A percentile compares a stretch with the other conserved stretches of the same genome.
Conservation (phyloP, 129 eudicot genomes). For the Mikania micrantha region DNA sequence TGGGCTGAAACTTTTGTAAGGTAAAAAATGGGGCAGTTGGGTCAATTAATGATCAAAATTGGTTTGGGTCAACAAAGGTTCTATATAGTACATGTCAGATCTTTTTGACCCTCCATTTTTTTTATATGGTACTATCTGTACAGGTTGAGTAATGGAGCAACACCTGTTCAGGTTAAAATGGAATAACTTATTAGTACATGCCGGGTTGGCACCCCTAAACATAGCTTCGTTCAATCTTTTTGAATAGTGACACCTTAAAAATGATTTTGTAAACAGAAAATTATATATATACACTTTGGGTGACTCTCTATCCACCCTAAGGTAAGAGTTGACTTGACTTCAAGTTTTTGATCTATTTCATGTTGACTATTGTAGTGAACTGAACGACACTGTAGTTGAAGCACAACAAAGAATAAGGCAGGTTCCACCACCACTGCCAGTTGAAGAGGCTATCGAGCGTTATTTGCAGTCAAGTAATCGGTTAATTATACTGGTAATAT, state of each 20-base stretch:
- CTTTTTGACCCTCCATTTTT: not conserved
- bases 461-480: constrained; percentile 73
- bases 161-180: not conserved
- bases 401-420: constrained; percentile 88
- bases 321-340: not conserved
- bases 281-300: not conserved
- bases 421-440: constrained; percentile 64
- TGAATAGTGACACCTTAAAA: not conserved
- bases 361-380: constrained; percentile 45
- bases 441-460: constrained; percentile 51
- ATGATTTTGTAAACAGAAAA: not conserved
- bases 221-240: not conserved
- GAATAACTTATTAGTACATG: not conserved
- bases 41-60: not conserved
- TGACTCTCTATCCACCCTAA: not conserved
- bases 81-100: not conserved
- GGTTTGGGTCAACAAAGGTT: not conserved
- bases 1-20: constrained; percentile 98
- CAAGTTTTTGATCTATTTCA: constrained; percentile 5
- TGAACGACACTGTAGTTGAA: constrained; percentile 91
- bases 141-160: not conserved
- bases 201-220: not conserved
- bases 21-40: constrained; percentile 24
- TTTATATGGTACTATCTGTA: not conserved
- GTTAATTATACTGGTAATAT: constrained; percentile 77